These are phyloP conservation scores for Penicillium occitanis DNA, from an alignment of 2,329 filamentous ascomycete species.

Conservation along the genomic window DNA sequence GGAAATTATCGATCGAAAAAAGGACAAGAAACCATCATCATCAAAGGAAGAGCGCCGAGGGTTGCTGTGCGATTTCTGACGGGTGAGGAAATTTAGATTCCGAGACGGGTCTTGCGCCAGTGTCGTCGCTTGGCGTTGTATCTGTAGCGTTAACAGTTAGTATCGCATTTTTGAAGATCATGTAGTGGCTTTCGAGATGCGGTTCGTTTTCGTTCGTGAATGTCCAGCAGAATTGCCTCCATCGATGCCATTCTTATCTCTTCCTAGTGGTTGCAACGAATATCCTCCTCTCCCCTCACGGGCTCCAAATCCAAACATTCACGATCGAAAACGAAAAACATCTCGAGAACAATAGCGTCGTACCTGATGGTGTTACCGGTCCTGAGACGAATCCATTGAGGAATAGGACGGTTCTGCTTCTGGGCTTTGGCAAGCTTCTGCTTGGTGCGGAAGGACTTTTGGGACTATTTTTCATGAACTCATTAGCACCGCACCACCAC, in stretches of 20 bases:
- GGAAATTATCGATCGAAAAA: conserved; percentile 1
- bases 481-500: neutral
- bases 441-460: conserved; percentile 99
- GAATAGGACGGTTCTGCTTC: conserved; percentile 99
- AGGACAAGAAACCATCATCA: conserved; percentile 5
- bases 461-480: conserved; percentile 47
- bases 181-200: neutral
- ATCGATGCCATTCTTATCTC: neutral
- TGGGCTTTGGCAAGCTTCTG: conserved; percentile 99
- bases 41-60: conserved; percentile 17
- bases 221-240: neutral
- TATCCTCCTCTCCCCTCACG: neutral
- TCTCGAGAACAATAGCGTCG: conserved; percentile 35
- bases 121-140: conserved; percentile 99
- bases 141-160: conserved; percentile 26
- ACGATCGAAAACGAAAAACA: neutral
- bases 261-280: neutral
- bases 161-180: neutral
- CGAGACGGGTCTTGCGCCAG: conserved; percentile 99
- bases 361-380: conserved; percentile 99
- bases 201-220: neutral
- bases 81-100: conserved; percentile 69
- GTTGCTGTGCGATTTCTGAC: conserved; percentile 16
- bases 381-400: conserved; percentile 98
- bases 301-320: neutral